A percentile compares a stretch with the other conserved stretches of the same genome.
These are phyloP conservation scores for Irpex rosettiformis DNA, from an alignment of 1,284 basidiomycete species.

Conservation along the genomic window DNA sequence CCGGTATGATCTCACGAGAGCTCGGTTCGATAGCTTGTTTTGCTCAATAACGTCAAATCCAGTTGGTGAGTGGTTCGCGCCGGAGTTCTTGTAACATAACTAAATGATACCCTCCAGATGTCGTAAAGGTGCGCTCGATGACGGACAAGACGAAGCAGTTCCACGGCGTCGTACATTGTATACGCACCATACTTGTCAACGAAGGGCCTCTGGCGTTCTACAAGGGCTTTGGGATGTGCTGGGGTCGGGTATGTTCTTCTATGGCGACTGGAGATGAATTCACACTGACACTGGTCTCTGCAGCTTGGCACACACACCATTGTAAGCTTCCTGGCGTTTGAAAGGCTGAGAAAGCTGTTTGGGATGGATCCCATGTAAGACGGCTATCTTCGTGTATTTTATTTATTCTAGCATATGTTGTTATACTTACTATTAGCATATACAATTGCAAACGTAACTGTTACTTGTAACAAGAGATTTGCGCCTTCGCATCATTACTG, in stretches of 20 bases:
- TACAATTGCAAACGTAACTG: too few species aligned
- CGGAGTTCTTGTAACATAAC: not conserved
- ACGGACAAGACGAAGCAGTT: conserved; percentile 34
- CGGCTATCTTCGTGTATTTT: not conserved
- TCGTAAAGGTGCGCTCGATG: conserved; percentile 40
- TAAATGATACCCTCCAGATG: conserved; percentile 23
- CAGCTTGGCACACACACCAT: conserved; percentile 37
- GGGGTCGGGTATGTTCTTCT: conserved; percentile 32
- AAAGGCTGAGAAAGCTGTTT: conserved; percentile 29
- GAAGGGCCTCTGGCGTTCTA: conserved; percentile 35
- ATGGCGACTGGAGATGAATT: not conserved
- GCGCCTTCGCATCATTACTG: too few species aligned
- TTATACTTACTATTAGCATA: too few species aligned
- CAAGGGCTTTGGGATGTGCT: conserved; percentile 39
- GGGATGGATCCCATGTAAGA: conserved; percentile 34
- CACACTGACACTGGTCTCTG: not conserved
- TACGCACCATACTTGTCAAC: conserved; percentile 26
- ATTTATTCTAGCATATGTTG: not conserved
- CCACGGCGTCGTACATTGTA: conserved; percentile 30
- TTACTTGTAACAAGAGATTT: too few species aligned
- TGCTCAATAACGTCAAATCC: conserved; percentile 39
- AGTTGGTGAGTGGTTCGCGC: conserved; percentile 26
- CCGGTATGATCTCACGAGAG: not conserved
- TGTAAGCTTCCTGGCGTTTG: conserved; percentile 34
- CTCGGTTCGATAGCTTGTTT: conserved; percentile 29